These are phyloP conservation scores for Zygosaccharomyces lentus DNA, from an alignment of 805 yeast genomes.

Conservation along the genomic window DNA sequence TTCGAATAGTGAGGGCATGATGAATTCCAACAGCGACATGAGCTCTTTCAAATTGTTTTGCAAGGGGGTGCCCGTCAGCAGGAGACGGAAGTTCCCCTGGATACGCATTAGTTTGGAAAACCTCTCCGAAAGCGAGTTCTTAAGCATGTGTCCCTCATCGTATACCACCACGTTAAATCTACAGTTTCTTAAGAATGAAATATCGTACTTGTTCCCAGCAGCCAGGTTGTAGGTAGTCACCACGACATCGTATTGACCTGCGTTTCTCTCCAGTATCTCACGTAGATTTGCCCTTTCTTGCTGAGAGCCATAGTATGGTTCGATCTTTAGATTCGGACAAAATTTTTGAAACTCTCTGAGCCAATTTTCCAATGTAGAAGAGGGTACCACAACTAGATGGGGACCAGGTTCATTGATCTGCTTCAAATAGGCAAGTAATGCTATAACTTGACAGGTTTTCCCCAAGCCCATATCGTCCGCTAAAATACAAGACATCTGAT, in stretches of 20 bases:
- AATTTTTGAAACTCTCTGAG: conserved; percentile 87
- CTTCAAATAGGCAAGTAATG: conserved; percentile 82
- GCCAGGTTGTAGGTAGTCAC: conserved; percentile 94
- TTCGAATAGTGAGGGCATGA: conserved; percentile 76
- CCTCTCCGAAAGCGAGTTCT: conserved; percentile 83
- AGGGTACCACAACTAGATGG: conserved; percentile 91
- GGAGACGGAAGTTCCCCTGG: conserved; percentile 74
- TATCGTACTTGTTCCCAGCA: conserved; percentile 78
- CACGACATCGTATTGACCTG: conserved; percentile 70
- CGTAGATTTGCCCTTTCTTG: conserved; percentile 81
- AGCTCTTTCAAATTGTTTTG: conserved; percentile 90
- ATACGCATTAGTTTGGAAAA: conserved; percentile 82
- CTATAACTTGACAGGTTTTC: conserved; percentile 92
- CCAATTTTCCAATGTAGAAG: conserved; percentile 97
- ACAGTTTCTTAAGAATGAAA: conserved; percentile 67
- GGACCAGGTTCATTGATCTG: conserved; percentile 62
- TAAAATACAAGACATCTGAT: conserved; percentile 80
- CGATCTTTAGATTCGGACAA: conserved; percentile 74
- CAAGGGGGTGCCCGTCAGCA: conserved; percentile 94
- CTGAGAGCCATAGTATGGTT: conserved; percentile 91
- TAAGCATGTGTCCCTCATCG: conserved; percentile 97
- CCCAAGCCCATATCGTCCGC: conserved; percentile 99
- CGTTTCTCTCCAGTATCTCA: conserved; percentile 52
- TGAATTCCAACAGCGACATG: conserved; percentile 85
- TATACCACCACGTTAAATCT: conserved; percentile 84